phyloP scores from a whole-genome alignment of 805 yeast species.

The Pichia insulana region DNA sequence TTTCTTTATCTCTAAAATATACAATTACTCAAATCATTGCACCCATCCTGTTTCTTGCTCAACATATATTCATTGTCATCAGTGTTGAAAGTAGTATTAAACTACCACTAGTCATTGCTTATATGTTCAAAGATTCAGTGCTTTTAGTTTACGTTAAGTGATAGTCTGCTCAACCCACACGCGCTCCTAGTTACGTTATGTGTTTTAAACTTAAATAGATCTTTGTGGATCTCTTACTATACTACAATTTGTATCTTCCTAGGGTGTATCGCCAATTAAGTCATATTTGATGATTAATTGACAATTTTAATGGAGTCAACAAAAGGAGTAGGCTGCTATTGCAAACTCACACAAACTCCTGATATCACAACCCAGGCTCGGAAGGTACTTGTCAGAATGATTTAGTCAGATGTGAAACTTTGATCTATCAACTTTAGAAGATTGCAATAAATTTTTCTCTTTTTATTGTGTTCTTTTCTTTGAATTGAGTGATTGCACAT shows the following conservation, averaged over 20 bases:
- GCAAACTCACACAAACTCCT: background rate
- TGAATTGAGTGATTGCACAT: background rate
- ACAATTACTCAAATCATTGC: conserved; percentile 1
- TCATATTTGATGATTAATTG: background rate
- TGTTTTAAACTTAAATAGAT: no score
- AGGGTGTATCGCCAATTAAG: conserved; percentile 3
- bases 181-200: no score
- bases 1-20: background rate
- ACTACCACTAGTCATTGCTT: background rate
- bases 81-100: background rate
- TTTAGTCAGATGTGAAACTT: background rate
- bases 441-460: background rate
- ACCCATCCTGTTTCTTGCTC: conserved; percentile 7
- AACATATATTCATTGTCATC: background rate
- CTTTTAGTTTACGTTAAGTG: conserved; percentile 2
- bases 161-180: background rate
- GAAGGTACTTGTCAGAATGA: background rate
- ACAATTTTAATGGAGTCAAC: background rate
- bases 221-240: no score
- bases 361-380: conserved; percentile 9
- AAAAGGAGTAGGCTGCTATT: conserved; percentile 1
- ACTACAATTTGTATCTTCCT: conserved; percentile 1
- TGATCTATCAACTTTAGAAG: conserved; percentile 1
- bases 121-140: conserved; percentile 5
- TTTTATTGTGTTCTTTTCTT: conserved; percentile 1